A percentile compares a stretch with the other conserved stretches of the same genome.
These are phyloP conservation scores for Nicotiana tabacum DNA, from an alignment of 257 asterid genomes.

Conservation along the genomic window DNA sequence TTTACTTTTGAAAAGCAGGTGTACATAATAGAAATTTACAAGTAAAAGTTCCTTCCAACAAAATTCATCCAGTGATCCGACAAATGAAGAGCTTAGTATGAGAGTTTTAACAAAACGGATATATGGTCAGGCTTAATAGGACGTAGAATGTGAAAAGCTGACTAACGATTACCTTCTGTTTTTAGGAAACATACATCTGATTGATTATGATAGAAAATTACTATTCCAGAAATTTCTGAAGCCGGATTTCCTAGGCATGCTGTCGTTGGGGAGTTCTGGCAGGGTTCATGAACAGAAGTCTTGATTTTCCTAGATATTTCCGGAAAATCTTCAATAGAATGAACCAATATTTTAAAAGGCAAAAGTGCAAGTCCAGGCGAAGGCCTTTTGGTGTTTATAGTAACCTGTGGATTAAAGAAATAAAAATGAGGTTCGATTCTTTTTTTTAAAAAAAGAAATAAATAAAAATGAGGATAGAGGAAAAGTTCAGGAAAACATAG, in stretches of 20 bases:
- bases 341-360: not conserved
- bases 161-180: not conserved
- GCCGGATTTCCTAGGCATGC: not conserved
- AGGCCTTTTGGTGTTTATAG: constrained; percentile 1
- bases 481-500: not conserved
- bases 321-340: not conserved
- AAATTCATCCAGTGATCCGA: not conserved
- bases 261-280: not conserved
- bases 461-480: not conserved
- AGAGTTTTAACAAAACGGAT: not conserved
- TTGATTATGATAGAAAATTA: constrained; percentile 1
- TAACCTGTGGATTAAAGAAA: not conserved
- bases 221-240: not conserved
- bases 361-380: not conserved
- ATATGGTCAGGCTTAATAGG: not conserved
- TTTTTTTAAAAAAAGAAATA: no score
- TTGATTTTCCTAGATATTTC: not conserved
- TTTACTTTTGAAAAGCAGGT: not conserved
- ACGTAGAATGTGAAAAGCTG: not conserved
- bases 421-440: no score
- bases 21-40: not conserved
- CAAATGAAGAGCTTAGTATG: not conserved
- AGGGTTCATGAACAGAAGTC: not conserved
- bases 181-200: not conserved
- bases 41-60: not conserved